Conservation (phyloP, 164 flowering plant genomes). For the Pachysandra terminalis region DNA sequence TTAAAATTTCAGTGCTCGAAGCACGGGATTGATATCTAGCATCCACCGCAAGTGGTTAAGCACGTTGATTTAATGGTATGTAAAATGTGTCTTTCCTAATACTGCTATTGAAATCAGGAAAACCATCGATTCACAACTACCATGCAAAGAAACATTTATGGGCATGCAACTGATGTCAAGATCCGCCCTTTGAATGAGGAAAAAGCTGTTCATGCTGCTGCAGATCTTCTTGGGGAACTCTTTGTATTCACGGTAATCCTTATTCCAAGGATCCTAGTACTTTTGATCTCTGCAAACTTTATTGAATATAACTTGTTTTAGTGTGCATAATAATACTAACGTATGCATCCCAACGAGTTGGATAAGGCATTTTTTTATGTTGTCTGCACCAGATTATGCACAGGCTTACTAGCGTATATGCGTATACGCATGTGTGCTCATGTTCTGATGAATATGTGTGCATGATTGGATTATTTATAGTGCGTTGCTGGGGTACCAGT, state of each 20-base stretch:
- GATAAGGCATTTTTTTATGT: too few relatives aligned
- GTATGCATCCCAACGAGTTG: too few relatives aligned
- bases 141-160: conserved; percentile 47
- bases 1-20: too few relatives aligned
- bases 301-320: background rate
- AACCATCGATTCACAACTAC: conserved; percentile 50
- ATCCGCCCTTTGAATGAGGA: conserved; percentile 58
- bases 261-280: background rate
- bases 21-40: too few relatives aligned
- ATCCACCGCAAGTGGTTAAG: too few relatives aligned
- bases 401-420: too few relatives aligned
- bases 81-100: background rate
- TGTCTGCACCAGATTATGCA: too few relatives aligned
- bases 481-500: too few relatives aligned
- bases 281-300: background rate
- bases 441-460: too few relatives aligned
- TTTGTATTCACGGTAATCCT: conserved; percentile 26
- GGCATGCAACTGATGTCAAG: conserved; percentile 44
- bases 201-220: conserved; percentile 59
- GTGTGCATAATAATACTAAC: background rate
- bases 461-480: too few relatives aligned
- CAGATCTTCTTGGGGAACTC: conserved; percentile 52
- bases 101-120: conserved; percentile 28
- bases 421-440: too few relatives aligned
- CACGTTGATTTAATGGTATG: background rate